Percentiles rank a stretch among this genome's conserved stretches.
Evolutionary conservation across 1,139 yeast species (phyloP).

Genomic region (Candida buenavistaensis): DNA sequence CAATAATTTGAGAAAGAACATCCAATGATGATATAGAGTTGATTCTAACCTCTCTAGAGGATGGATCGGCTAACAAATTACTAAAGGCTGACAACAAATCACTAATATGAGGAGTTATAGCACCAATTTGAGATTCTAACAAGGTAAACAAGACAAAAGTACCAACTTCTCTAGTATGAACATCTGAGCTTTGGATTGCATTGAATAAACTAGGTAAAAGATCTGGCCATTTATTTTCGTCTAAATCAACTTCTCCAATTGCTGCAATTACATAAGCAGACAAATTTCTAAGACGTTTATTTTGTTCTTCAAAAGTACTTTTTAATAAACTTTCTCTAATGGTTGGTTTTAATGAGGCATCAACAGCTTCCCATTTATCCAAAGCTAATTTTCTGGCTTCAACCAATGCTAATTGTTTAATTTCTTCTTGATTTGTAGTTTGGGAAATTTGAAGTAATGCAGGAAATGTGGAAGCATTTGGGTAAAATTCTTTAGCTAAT

Average conservation of each 20-base stretch:
- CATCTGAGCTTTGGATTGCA: constrained; percentile 60
- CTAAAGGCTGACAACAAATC: constrained; percentile 73
- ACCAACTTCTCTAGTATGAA: constrained; percentile 78
- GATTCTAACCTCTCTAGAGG: constrained; percentile 73
- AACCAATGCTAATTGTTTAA: constrained; percentile 88
- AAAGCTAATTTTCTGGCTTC: constrained; percentile 85
- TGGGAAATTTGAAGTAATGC: constrained; percentile 82
- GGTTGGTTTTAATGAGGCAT: constrained; percentile 52
- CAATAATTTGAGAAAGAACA: constrained; percentile 67
- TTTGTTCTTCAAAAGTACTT: constrained; percentile 57
- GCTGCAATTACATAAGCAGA: constrained; percentile 87
- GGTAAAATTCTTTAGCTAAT: constrained; percentile 74
- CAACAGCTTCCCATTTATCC: constrained; percentile 67
- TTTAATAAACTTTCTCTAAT: constrained; percentile 70
- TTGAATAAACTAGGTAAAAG: constrained; percentile 70
- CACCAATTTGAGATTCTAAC: constrained; percentile 71
- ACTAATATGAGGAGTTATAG: constrained; percentile 59
- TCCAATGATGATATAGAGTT: constrained; percentile 84
- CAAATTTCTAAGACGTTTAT: constrained; percentile 80
- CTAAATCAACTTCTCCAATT: constrained; percentile 75
- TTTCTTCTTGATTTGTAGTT: constrained; percentile 57
- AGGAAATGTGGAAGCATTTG: constrained; percentile 71
- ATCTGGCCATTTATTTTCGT: constrained; percentile 69
- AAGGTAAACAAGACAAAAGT: constrained; percentile 76
- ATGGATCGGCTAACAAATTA: constrained; percentile 63